A percentile compares a stretch with the other conserved stretches of the same genome.
Conservation (phyloP, 257 asterid species). For the Gentiana macrophylla region DNA sequence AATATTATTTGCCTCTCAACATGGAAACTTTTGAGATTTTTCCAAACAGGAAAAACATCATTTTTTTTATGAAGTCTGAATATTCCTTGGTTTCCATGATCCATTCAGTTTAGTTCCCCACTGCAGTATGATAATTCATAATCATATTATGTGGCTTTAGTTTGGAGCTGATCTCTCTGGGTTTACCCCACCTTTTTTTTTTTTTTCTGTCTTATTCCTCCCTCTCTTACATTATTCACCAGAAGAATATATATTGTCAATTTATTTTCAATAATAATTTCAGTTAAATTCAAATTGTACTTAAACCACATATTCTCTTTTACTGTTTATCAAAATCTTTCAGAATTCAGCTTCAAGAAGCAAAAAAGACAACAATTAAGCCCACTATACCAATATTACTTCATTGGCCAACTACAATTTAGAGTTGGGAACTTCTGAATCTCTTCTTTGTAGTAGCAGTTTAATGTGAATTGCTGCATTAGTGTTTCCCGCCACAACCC, state of each 20-base stretch:
- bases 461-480: no score
- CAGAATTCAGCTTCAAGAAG: no score
- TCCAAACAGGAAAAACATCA: no score
- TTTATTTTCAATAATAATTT: conserved; percentile 1
- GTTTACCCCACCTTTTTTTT: conserved; percentile 19
- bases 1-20: neutral
- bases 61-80: conserved; percentile 15
- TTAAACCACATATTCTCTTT: conserved; percentile 6
- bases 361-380: no score
- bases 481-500: conserved; percentile 36
- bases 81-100: conserved; percentile 4
- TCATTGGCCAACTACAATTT: neutral
- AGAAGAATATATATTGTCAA: neutral
- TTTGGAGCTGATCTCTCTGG: conserved; percentile 14
- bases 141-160: conserved; percentile 46
- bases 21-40: no score
- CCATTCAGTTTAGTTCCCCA: no score
- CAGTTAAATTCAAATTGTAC: conserved; percentile 1
- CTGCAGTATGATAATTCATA: neutral
- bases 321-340: neutral
- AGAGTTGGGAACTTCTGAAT: no score
- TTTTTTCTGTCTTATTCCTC: conserved; percentile 17
- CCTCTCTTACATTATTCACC: neutral
- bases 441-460: no score
- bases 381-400: neutral